Base-by-base conservation (phyloP, 2,329 filamentous ascomycete species). In the Teratosphaeria nubilosa region DNA sequence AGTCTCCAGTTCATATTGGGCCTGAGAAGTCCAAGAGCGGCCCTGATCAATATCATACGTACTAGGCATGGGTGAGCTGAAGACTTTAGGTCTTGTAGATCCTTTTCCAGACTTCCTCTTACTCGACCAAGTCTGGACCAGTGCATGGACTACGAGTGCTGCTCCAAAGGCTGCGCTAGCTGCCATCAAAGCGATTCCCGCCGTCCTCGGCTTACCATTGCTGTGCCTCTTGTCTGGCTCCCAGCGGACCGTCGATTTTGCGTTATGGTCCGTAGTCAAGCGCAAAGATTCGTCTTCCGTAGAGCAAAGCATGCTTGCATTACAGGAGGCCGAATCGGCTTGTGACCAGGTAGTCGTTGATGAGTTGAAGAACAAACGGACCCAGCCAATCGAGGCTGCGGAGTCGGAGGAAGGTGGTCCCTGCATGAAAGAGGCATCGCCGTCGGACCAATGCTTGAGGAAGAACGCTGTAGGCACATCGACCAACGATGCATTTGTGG, bases 281-380 rank as follows among this genome's bases (percentile, higher is more conserved):
- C 68, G 63, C 50, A 70, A 55, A 3, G 61, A 65, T 48, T 61
- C 60, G 32, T 70, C 68, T 30, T 69, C 65, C 5, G 63, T 63
- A 1, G 67, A 69, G 58, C 68, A 70, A 14, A 59, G 51, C 60
- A 53, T 50, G 30, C 16, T 50, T 53, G 56, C 59, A 64, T 56
- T 56, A 54, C 55, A 61, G 52, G 51, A 63, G 55, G 51, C 58
- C 62, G 41, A 56, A 34, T 31, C 51, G 30, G 65, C 53, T 13
- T 68, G 61, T 10, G 60, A 57, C 10, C 64, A 56, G 9, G 68
- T 75, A 66, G 71, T 75, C 7, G 70, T 62, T 1, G 77, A 78
- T 0, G 76, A 76, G 61, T 80, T 80, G 71, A 80, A 80, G 63
- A 80, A 80, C 30, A 76, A 67, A n/a, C 77, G 72, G 10, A 75